phyloP scores from a whole-genome alignment of 768 basidiomycete genomes.

The Zangia roseola region DNA sequence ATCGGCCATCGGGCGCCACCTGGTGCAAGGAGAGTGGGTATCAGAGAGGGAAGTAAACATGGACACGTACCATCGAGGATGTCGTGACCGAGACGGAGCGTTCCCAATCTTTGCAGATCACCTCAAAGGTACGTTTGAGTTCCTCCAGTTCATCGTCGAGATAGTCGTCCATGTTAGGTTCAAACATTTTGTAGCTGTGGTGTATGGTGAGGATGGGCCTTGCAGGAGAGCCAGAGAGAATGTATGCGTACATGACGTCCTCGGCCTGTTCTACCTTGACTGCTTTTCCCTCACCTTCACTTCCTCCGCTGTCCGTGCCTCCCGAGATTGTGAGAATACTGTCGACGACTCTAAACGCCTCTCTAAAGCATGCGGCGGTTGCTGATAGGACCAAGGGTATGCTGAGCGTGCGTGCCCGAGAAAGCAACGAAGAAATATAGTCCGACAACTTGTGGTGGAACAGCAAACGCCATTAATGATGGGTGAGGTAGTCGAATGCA shows the following conservation, averaged over 20 bases:
- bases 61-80: conserved; percentile 36
- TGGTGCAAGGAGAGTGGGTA: neutral
- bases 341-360: conserved; percentile 86
- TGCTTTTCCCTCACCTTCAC: conserved; percentile 8
- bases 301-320: conserved; percentile 1
- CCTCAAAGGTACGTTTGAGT: conserved; percentile 70
- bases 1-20: conserved; percentile 8
- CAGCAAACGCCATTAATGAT: too few relatives aligned
- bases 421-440: conserved; percentile 77
- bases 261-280: conserved; percentile 61
- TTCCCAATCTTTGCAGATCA: conserved; percentile 81
- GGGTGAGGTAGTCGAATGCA: too few relatives aligned
- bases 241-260: conserved; percentile 71
- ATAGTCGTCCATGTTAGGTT: conserved; percentile 96
- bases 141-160: conserved; percentile 90
- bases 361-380: conserved; percentile 85
- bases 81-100: conserved; percentile 35
- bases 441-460: conserved; percentile 64
- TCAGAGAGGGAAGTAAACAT: neutral
- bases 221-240: neutral
- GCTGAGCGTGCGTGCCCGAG: conserved; percentile 72
- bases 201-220: neutral
- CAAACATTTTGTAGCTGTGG: conserved; percentile 88
- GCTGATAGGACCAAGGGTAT: conserved; percentile 76
- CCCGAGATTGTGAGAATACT: conserved; percentile 58